A percentile compares a stretch with the other conserved stretches of the same genome.
phyloP scores from a whole-genome alignment of 1,139 yeast species.

The Zygoascus hellenicus region DNA sequence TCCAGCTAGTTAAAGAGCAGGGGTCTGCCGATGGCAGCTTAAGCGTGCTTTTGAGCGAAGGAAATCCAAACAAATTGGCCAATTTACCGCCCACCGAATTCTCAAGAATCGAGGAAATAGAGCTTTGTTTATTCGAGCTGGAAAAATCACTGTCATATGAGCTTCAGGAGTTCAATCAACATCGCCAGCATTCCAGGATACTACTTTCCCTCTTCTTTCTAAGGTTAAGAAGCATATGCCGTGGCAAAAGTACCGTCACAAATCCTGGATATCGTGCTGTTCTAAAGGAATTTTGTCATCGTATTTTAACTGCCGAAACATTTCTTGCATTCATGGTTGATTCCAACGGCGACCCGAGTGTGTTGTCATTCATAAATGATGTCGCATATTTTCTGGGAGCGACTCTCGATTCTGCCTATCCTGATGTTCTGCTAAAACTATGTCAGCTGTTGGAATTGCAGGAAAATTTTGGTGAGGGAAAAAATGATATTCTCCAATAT shows the following conservation, averaged over 20 bases:
- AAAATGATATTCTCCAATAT: too few species aligned
- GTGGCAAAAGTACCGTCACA: background rate
- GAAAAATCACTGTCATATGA: constrained; percentile 4
- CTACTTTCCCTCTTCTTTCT: constrained; percentile 2
- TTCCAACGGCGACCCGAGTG: background rate
- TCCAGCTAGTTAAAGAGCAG: background rate
- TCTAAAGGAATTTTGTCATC: constrained; percentile 3
- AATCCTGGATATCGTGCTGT: background rate
- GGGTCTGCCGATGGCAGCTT: background rate
- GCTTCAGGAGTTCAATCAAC: background rate
- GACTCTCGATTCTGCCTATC: constrained; percentile 5
- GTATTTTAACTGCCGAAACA: background rate
- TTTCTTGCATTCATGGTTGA: background rate
- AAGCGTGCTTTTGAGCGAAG: constrained; percentile 4
- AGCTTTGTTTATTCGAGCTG: background rate
- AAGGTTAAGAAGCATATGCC: constrained; percentile 7
- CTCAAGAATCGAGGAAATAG: constrained; percentile 1
- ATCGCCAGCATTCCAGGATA: background rate
- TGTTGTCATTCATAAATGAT: constrained; percentile 5
- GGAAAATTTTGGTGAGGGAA: too few species aligned
- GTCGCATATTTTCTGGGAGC: constrained; percentile 5
- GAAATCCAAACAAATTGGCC: constrained; percentile 5
- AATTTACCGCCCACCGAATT: constrained; percentile 8
- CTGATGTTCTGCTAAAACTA: constrained; percentile 1
- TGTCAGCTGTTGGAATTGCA: background rate